These are phyloP conservation scores for Auriscalpium microsporum DNA, from an alignment of 768 basidiomycete species.

Conservation along the genomic window DNA sequence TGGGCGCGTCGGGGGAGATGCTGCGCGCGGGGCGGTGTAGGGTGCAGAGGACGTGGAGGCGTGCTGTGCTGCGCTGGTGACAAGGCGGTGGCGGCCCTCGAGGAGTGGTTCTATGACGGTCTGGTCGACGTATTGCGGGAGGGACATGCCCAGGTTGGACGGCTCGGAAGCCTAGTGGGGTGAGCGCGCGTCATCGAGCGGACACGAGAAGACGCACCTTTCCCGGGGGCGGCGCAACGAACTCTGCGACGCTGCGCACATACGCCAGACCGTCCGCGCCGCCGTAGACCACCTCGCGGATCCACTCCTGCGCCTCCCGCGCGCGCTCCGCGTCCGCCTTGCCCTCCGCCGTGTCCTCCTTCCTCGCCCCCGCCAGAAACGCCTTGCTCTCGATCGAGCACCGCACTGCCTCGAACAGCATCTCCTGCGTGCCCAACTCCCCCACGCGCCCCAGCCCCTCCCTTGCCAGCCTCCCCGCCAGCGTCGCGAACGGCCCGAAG, in stretches of 20 bases:
- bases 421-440: slow-evolving; percentile 21
- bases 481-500: slow-evolving; percentile 51
- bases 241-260: slow-evolving; percentile 68
- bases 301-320: slow-evolving; percentile 52
- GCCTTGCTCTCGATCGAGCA: neutral
- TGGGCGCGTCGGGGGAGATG: slow-evolving; percentile 9
- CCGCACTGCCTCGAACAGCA: slow-evolving; percentile 15
- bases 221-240: slow-evolving; percentile 32
- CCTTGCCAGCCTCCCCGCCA: slow-evolving; percentile 34
- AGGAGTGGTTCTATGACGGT: slow-evolving; percentile 9
- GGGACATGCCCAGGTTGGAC: neutral
- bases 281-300: slow-evolving; percentile 71
- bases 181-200: neutral
- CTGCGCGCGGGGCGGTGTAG: slow-evolving; percentile 10
- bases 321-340: slow-evolving; percentile 18
- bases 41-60: neutral
- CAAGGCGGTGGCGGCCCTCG: slow-evolving; percentile 7
- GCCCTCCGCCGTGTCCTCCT: neutral
- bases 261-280: slow-evolving; percentile 73
- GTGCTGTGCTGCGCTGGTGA: neutral
- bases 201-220: slow-evolving; percentile 8
- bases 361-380: neutral
- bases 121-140: slow-evolving; percentile 4
- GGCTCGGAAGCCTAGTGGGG: neutral
- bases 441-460: slow-evolving; percentile 13